phyloP scores from a whole-genome alignment of 805 yeast species.

The Candida ponderosae region DNA sequence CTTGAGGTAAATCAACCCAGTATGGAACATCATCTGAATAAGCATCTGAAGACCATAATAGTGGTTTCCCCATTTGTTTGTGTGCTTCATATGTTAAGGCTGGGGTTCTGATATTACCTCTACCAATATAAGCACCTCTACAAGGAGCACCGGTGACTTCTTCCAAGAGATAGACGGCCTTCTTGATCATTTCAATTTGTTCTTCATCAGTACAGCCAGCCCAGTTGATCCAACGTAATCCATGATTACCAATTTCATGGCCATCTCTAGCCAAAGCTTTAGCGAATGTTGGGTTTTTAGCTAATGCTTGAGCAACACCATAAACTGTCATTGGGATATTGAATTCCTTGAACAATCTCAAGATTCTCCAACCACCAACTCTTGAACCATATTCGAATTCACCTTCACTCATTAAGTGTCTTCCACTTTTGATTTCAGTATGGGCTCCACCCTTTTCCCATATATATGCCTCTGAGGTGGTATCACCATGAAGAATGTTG shows the following conservation, averaged over 20 bases:
- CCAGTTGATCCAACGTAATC: slow-evolving; percentile 29
- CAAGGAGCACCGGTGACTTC: slow-evolving; percentile 26
- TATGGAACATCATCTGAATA: slow-evolving; percentile 30
- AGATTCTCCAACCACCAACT: slow-evolving; percentile 25
- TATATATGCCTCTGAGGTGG: slow-evolving; percentile 11
- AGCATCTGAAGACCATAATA: slow-evolving; percentile 26
- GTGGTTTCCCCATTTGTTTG: slow-evolving; percentile 23
- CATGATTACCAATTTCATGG: slow-evolving; percentile 31
- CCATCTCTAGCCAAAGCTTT: slow-evolving; percentile 28
- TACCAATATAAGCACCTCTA: slow-evolving; percentile 29
- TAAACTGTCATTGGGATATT: slow-evolving; percentile 25
- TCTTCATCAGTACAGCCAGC: slow-evolving; percentile 20
- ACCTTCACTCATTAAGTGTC: slow-evolving; percentile 22
- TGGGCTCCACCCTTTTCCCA: slow-evolving; percentile 10
- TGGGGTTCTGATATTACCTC: slow-evolving; percentile 24
- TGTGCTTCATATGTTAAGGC: slow-evolving; percentile 26
- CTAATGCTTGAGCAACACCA: slow-evolving; percentile 32
- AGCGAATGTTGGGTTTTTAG: slow-evolving; percentile 25
- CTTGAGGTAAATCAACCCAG: slow-evolving; percentile 16
- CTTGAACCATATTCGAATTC: slow-evolving; percentile 28
- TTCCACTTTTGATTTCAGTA: slow-evolving; percentile 10
- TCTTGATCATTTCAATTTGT: slow-evolving; percentile 24
- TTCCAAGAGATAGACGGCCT: slow-evolving; percentile 21
- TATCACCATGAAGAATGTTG: slow-evolving; percentile 23
- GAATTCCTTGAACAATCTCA: slow-evolving; percentile 25